These are phyloP conservation scores for Ogataea ganodermae DNA, from an alignment of 805 yeast genomes.

Conservation along the genomic window DNA sequence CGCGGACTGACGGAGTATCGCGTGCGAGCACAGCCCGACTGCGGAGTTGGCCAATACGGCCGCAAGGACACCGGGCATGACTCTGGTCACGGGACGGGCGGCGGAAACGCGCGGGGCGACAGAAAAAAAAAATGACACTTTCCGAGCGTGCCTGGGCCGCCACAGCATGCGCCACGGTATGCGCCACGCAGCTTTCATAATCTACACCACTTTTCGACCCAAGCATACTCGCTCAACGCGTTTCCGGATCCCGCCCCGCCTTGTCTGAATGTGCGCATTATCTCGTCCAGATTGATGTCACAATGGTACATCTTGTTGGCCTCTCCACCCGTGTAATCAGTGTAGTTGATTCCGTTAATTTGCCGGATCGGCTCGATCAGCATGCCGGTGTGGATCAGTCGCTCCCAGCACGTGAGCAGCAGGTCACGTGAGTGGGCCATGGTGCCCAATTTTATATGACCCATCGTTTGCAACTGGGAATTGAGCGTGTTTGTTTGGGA, in stretches of 20 bases:
- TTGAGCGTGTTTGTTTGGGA: constrained; percentile 35
- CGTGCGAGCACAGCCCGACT: constrained; percentile 2
- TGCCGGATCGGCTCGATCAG: constrained; percentile 36
- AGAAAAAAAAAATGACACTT: neutral
- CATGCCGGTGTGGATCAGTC: constrained; percentile 55
- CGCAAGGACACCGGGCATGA: neutral
- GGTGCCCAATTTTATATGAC: constrained; percentile 33
- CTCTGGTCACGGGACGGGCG: constrained; percentile 7
- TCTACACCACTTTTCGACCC: constrained; percentile 31
- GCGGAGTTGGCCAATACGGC: constrained; percentile 8
- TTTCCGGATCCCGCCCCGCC: neutral
- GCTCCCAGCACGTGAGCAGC: constrained; percentile 75
- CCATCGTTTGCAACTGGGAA: constrained; percentile 44
- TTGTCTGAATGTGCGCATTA: constrained; percentile 32
- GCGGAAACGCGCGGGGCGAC: constrained; percentile 1
- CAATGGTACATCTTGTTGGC: constrained; percentile 53
- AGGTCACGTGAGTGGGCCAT: constrained; percentile 42
- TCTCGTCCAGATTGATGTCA: constrained; percentile 54
- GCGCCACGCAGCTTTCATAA: constrained; percentile 8
- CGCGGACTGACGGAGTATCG: constrained; percentile 5
- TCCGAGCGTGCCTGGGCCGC: too few species aligned
- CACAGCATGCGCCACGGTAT: neutral
- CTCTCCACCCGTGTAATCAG: constrained; percentile 30
- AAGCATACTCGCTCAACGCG: constrained; percentile 7
- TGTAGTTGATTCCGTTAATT: constrained; percentile 24